Evolutionary conservation across 176 grass and related monocot species (phyloP).

Genomic region (Hyparrhenia diplandra): DNA sequence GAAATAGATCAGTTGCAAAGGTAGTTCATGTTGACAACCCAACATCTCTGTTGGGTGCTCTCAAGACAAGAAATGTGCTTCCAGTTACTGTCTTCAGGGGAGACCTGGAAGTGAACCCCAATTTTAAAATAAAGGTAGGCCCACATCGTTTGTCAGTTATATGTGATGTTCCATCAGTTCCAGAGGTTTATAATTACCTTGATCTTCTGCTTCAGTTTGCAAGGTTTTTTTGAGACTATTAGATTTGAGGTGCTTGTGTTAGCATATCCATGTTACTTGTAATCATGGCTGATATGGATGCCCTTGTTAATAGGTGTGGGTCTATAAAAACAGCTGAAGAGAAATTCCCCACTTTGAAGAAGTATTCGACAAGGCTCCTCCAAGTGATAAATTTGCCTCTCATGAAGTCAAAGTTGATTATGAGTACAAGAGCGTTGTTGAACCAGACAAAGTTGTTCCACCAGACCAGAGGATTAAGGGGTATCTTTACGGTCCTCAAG

Average conservation of each 20-base stretch:
- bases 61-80: slow-evolving; percentile 76
- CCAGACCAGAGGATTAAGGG: slow-evolving; percentile 98
- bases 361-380: slow-evolving; percentile 74
- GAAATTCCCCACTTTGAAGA: slow-evolving; percentile 89
- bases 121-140: slow-evolving; percentile 85
- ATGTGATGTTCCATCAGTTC: background rate
- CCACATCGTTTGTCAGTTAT: background rate
- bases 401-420: slow-evolving; percentile 92
- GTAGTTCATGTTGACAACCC: slow-evolving; percentile 67
- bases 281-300: slow-evolving; percentile 6
- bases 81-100: slow-evolving; percentile 95
- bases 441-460: slow-evolving; percentile 75
- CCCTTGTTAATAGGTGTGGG: slow-evolving; percentile 78
- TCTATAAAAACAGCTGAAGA: slow-evolving; percentile 95
- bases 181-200: slow-evolving; percentile 10
- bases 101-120: slow-evolving; percentile 79
- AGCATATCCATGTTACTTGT: background rate
- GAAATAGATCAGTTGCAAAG: slow-evolving; percentile 57
- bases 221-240: background rate
- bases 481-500: slow-evolving; percentile 94
- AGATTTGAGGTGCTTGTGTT: slow-evolving; percentile 3
- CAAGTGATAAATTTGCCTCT: slow-evolving; percentile 69
- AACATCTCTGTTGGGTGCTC: slow-evolving; percentile 74
- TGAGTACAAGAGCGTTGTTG: slow-evolving; percentile 76
- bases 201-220: slow-evolving; percentile 4